Base-by-base conservation (phyloP, 768 basidiomycete genomes). In the Mycena rebaudengoi region DNA sequence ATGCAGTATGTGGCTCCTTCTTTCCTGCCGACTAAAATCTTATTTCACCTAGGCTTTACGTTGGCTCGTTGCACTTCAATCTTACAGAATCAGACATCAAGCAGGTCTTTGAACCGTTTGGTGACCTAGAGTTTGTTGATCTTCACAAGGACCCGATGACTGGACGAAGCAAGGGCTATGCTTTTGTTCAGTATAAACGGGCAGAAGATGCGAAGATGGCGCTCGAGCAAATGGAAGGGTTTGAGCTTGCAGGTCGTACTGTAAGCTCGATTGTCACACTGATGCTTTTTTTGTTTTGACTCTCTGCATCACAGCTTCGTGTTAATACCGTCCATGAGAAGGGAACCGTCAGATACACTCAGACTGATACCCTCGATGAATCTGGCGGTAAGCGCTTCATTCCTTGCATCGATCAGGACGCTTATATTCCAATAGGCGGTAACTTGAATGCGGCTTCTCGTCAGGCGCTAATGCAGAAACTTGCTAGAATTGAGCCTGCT, bases 381-480 rank as follows among this genome's bases (percentile, higher is more conserved):
- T 84, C 90, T 59, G 94, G 94, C 75, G 95, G 96, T 95, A 72
- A 68, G 66, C 59, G 2, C 16, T 12, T 16, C 41, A 40, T 18
- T 32, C 18, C 14, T 60, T 25, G n/a, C 14, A 23, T 29, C 20
- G n/a, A 56, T 52, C 28, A 16, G 32, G 13, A 43, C 3, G 41
- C 51, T 73, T 20, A 73, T 51, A 37, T 33, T 43, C 33, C 62
- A 43, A 2, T 73, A 96, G 95, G 92, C 79, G 94, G 93, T 93
- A 95, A 95, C 86, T 88, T 98, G 85, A 98, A 98, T 83, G 94
- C 94, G 84, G 94, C 93, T 74, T 95, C 95, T 75, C 94, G 98
- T 81, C 96, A 98, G 85, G 94, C 95, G 78, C 94, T 99, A 83
- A 99, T 99, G 98, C 95, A 96, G 82, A 99, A 99, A 89, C 94